Conservation (phyloP, 148 eudicot species). For the Heliamphora exappendiculata region DNA sequence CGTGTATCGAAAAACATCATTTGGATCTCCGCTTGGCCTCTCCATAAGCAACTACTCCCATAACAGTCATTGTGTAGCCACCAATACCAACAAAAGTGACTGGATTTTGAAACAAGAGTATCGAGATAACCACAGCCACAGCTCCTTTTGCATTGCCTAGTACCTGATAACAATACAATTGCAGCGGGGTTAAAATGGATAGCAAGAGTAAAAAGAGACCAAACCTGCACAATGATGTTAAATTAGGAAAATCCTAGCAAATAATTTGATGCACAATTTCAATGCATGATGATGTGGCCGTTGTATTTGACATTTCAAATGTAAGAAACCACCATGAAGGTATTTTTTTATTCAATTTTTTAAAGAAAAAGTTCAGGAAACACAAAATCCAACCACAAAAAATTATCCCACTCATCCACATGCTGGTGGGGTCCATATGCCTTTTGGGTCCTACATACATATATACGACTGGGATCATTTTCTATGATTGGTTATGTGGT, state of each 20-base stretch:
- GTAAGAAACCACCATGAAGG: background rate
- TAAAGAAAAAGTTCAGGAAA: no score
- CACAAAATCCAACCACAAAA: no score
- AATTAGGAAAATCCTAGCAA: background rate
- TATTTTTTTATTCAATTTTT: no score
- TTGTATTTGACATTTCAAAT: background rate
- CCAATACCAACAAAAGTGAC: slow-evolving; percentile 78
- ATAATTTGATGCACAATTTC: background rate
- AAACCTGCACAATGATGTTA: no score
- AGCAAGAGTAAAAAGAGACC: background rate
- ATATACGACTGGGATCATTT: no score
- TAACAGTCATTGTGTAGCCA: slow-evolving; percentile 85
- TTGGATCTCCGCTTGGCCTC: slow-evolving; percentile 82
- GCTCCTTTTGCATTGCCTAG: slow-evolving; percentile 97
- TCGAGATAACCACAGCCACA: slow-evolving; percentile 93
- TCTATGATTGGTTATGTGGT: no score
- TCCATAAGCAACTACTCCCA: slow-evolving; percentile 90
- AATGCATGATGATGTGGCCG: background rate
- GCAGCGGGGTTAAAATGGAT: background rate
- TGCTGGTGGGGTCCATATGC: no score
- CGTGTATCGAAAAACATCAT: slow-evolving; percentile 21
- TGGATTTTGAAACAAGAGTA: slow-evolving; percentile 80
- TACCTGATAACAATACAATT: slow-evolving; percentile 39
- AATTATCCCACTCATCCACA: no score
- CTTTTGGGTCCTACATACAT: no score